Evolutionary conservation across 768 basidiomycete genomes (phyloP).

Genomic region (Russula griseocarnosa): DNA sequence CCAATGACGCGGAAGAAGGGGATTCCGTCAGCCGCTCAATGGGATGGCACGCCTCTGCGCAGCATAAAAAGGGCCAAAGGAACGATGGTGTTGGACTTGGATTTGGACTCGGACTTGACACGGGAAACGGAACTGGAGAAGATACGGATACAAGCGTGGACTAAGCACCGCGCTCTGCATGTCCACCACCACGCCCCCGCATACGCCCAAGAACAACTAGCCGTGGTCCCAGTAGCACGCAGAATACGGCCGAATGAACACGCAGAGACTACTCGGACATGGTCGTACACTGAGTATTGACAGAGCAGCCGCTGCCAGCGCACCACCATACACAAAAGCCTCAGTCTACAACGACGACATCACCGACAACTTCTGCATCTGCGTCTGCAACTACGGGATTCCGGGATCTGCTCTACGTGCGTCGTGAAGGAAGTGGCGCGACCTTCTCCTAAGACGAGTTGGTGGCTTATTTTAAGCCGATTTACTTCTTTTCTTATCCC

Average conservation of each 20-base stretch:
- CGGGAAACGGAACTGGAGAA: constrained; percentile 17
- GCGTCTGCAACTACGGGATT: constrained; percentile 44
- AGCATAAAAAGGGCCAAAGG: background rate
- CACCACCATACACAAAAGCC: background rate
- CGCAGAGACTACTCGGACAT: constrained; percentile 25
- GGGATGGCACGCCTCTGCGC: constrained; percentile 36
- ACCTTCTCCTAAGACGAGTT: no score
- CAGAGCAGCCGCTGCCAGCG: constrained; percentile 9
- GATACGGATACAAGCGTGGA: constrained; percentile 22
- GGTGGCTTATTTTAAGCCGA: no score
- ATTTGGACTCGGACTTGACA: constrained; percentile 2
- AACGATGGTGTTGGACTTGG: constrained; percentile 30
- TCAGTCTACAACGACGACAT: no score
- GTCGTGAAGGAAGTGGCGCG: constrained; percentile 54
- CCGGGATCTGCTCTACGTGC: constrained; percentile 69
- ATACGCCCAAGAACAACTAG: background rate
- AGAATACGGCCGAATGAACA: constrained; percentile 29
- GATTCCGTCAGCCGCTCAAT: constrained; percentile 54
- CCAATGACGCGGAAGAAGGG: constrained; percentile 32
- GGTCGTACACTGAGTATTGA: constrained; percentile 22
- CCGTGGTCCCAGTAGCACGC: background rate
- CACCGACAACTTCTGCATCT: constrained; percentile 31
- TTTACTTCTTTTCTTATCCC: no score
- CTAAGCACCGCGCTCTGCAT: background rate
- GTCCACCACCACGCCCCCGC: constrained; percentile 11